These are phyloP conservation scores for Biscogniauxia mediterranea DNA, from an alignment of 2,329 filamentous ascomycete species.

Conservation along the genomic window DNA sequence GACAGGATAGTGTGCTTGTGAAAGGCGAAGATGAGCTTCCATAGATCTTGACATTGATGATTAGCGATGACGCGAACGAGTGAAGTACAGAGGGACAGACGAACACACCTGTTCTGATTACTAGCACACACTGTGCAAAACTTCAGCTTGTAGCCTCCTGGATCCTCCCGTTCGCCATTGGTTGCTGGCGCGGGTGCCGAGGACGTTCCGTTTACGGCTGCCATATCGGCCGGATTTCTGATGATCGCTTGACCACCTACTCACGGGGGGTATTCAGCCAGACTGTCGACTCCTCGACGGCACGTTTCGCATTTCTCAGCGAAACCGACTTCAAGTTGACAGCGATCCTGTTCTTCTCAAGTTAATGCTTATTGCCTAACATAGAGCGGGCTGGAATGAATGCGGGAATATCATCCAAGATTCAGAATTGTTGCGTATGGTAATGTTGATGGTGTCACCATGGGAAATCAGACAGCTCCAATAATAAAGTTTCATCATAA, in stretches of 20 bases:
- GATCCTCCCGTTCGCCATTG: constrained; percentile 48
- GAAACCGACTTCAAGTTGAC: neutral
- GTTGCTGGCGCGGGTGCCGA: constrained; percentile 32
- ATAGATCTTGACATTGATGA: constrained; percentile 63
- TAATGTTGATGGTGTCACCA: constrained; percentile 58
- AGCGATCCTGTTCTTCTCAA: neutral
- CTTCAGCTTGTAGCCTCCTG: constrained; percentile 78
- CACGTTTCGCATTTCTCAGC: neutral
- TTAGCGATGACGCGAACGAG: constrained; percentile 13
- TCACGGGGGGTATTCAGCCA: constrained; percentile 17
- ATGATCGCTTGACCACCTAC: constrained; percentile 9
- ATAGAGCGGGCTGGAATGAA: neutral
- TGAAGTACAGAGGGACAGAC: neutral
- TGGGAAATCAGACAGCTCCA: constrained; percentile 73
- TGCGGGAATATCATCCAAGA: neutral
- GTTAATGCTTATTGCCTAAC: neutral
- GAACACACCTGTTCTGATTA: constrained; percentile 87
- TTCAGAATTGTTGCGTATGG: constrained; percentile 55
- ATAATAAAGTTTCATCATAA: constrained; percentile 56
- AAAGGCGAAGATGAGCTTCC: constrained; percentile 95
- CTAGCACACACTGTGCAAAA: constrained; percentile 99
- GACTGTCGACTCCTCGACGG: neutral
- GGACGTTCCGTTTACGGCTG: constrained; percentile 40
- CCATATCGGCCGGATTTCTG: constrained; percentile 29
- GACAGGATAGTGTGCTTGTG: constrained; percentile 84